A percentile compares a stretch with the other conserved stretches of the same genome.
phyloP scores from a whole-genome alignment of 495 filamentous ascomycete genomes.

The Aspergillus sparsus region DNA sequence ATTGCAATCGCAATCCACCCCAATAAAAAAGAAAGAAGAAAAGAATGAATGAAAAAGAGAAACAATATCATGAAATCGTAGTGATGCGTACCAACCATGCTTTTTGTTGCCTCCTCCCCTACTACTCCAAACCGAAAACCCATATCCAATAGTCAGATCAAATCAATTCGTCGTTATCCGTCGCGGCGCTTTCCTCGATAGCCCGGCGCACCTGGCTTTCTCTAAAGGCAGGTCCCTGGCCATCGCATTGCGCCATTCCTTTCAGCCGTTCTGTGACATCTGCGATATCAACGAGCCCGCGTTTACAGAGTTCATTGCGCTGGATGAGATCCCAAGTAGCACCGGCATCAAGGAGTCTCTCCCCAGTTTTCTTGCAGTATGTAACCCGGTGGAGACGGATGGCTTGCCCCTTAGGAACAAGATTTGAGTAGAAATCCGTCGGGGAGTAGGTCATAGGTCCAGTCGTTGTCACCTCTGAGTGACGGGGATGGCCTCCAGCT shows the following conservation, averaged over 20 bases:
- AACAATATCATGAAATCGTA: too few relatives aligned
- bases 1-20: conserved; percentile 1
- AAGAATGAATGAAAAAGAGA: neutral
- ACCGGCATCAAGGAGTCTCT: conserved; percentile 73
- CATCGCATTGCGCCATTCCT: conserved; percentile 79
- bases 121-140: neutral
- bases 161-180: conserved; percentile 72
- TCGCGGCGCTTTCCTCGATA: conserved; percentile 75
- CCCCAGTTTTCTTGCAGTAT: conserved; percentile 63
- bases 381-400: conserved; percentile 69
- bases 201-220: conserved; percentile 71
- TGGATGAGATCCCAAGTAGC: conserved; percentile 94
- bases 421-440: conserved; percentile 58
- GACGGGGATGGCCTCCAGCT: neutral
- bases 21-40: neutral
- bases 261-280: conserved; percentile 76
- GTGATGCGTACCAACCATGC: neutral
- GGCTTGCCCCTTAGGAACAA: conserved; percentile 40
- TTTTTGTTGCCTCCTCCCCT: neutral
- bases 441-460: conserved; percentile 76
- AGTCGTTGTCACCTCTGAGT: conserved; percentile 41
- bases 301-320: conserved; percentile 73
- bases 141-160: conserved; percentile 36
- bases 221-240: conserved; percentile 85
- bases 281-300: conserved; percentile 80